Evolutionary conservation across 2,329 filamentous ascomycete genomes (phyloP).

Genomic region (Monosporascus sp.): DNA sequence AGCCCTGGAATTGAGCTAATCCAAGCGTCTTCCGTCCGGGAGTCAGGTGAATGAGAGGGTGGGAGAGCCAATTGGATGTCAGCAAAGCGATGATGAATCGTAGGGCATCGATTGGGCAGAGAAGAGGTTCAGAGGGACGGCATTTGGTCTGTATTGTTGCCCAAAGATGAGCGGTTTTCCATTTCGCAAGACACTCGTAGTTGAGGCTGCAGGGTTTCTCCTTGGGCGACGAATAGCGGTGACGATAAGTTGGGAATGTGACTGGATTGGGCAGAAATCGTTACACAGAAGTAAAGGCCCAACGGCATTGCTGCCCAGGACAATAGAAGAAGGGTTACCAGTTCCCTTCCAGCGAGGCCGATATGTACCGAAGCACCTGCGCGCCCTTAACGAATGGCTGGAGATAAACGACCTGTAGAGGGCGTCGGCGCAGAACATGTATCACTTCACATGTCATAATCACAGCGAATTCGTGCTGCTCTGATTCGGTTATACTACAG

Average conservation of each 20-base stretch:
- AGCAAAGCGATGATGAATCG: slow-evolving; percentile 15
- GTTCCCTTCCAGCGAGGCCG: not conserved
- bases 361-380: not conserved
- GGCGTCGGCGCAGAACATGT: too few species aligned
- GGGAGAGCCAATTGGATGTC: slow-evolving; percentile 8
- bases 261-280: slow-evolving; percentile 25
- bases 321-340: not conserved
- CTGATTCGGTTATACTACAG: too few species aligned
- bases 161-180: slow-evolving; percentile 9
- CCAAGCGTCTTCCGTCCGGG: slow-evolving; percentile 6
- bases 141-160: slow-evolving; percentile 14
- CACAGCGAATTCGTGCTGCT: too few species aligned
- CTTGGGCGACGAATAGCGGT: slow-evolving; percentile 23
- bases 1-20: not conserved
- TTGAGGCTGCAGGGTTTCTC: slow-evolving; percentile 19
- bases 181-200: not conserved
- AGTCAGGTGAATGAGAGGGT: slow-evolving; percentile 6
- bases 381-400: not conserved
- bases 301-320: slow-evolving; percentile 19
- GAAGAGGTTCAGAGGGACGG: slow-evolving; percentile 6
- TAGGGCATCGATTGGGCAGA: slow-evolving; percentile 21
- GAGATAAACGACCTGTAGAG: not conserved
- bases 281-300: slow-evolving; percentile 17
- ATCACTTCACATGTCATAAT: too few species aligned
- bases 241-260: slow-evolving; percentile 20